phyloP scores from a whole-genome alignment of 1,284 basidiomycete genomes.

The Heliocybe sulcata region DNA sequence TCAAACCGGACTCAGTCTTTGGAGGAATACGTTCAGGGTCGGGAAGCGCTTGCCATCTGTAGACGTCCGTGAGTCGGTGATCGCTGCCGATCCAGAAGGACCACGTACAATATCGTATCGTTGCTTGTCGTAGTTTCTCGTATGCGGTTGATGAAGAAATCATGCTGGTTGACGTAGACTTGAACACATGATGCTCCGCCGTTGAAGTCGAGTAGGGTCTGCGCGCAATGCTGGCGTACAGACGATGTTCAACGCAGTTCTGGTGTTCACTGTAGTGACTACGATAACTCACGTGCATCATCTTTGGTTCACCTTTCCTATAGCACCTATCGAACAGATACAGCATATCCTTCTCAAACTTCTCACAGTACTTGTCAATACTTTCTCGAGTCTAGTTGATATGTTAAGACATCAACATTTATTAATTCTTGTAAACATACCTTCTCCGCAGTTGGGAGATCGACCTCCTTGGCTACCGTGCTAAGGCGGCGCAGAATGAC shows the following conservation, averaged over 20 bases:
- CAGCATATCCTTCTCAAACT: conserved; percentile 98
- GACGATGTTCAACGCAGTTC: conserved; percentile 2
- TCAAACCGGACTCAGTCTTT: conserved; percentile 73
- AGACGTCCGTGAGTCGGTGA: conserved; percentile 10
- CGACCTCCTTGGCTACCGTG: conserved; percentile 89
- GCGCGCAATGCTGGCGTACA: conserved; percentile 80
- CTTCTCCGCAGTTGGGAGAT: conserved; percentile 75
- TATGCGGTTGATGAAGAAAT: conserved; percentile 94
- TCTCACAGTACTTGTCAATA: conserved; percentile 95
- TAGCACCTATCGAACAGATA: conserved; percentile 94
- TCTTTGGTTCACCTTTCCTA: conserved; percentile 93
- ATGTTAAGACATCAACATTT: neutral
- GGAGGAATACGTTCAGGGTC: conserved; percentile 81
- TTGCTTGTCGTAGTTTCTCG: conserved; percentile 52
- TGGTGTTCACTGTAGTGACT: neutral
- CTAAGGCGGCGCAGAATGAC: conserved; percentile 84
- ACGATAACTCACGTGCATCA: conserved; percentile 83
- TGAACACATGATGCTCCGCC: conserved; percentile 96
- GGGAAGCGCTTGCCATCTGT: conserved; percentile 76
- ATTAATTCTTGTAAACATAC: conserved; percentile 29
- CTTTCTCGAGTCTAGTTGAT: conserved; percentile 66
- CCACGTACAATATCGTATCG: conserved; percentile 55
- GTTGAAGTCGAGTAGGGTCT: conserved; percentile 96
- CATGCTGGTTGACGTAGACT: conserved; percentile 99
- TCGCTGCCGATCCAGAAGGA: conserved; percentile 2